Percentiles rank a stretch among this genome's conserved stretches.
Evolutionary conservation across 2,329 filamentous ascomycete species (phyloP).

Genomic region (Trichoderma afroharzianum): DNA sequence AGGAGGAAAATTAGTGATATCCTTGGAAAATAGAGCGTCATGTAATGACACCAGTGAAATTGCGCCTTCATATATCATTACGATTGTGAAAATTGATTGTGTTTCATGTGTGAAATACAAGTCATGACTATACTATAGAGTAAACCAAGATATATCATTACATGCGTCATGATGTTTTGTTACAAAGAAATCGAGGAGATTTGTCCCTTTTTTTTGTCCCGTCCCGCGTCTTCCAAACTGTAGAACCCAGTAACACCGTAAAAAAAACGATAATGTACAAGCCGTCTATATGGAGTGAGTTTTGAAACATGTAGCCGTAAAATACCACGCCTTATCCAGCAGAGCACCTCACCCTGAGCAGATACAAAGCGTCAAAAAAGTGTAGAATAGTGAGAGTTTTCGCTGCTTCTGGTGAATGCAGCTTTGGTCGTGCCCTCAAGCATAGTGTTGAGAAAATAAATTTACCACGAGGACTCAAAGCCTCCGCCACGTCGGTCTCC

Average conservation of each 20-base stretch:
- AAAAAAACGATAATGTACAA: constrained; percentile 9
- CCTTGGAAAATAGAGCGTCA: background rate
- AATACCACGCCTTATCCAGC: background rate
- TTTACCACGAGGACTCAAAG: constrained; percentile 15
- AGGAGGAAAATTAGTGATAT: background rate
- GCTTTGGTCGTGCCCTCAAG: background rate
- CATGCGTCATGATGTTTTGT: constrained; percentile 3
- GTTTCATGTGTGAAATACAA: constrained; percentile 1
- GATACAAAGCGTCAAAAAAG: background rate
- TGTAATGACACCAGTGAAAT: background rate
- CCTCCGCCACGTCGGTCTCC: constrained; percentile 18
- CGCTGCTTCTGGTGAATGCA: background rate
- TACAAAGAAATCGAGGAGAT: background rate
- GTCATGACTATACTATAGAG: constrained; percentile 9
- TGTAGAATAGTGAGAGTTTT: background rate
- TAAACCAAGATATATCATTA: constrained; percentile 5
- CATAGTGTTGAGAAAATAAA: background rate
- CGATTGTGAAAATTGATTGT: background rate
- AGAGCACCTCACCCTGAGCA: background rate
- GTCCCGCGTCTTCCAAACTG: background rate
- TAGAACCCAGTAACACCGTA: constrained; percentile 9
- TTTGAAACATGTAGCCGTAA: constrained; percentile 7
- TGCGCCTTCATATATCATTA: background rate
- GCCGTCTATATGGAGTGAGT: constrained; percentile 4
- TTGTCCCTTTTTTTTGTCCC: constrained; percentile 12